Percentiles rank a stretch among this genome's conserved stretches.
phyloP scores from a whole-genome alignment of 2,329 filamentous ascomycete genomes.

The Aspergillus floridensis region DNA sequence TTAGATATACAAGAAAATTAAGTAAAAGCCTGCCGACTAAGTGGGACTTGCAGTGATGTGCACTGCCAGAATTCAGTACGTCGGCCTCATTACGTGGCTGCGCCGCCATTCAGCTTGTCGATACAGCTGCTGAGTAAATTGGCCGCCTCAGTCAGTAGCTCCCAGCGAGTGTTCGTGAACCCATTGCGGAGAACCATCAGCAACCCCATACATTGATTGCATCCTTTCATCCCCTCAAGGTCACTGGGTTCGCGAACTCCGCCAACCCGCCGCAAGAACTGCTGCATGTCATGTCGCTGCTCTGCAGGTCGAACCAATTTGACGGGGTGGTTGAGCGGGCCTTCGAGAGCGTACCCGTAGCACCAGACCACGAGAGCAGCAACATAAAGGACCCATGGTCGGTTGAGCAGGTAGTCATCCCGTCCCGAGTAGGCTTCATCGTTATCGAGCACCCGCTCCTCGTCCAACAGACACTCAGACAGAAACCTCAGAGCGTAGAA shows the following conservation, averaged over 20 bases:
- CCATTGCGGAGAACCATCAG: constrained; percentile 77
- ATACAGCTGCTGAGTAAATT: constrained; percentile 79
- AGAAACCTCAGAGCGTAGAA: constrained; percentile 91
- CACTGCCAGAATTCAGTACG: not conserved
- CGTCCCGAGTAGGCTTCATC: constrained; percentile 67
- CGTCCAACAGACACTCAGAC: constrained; percentile 66
- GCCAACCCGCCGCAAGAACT: constrained; percentile 71
- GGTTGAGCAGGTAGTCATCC: constrained; percentile 84
- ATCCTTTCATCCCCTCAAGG: constrained; percentile 67
- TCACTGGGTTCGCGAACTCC: constrained; percentile 73
- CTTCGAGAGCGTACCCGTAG: constrained; percentile 88
- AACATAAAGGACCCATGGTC: constrained; percentile 95
- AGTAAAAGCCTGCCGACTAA: constrained; percentile 5
- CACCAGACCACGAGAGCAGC: constrained; percentile 90
- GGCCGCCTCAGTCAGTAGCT: constrained; percentile 83
- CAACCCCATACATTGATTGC: constrained; percentile 80
- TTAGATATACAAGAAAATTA: constrained; percentile 1
- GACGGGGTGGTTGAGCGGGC: constrained; percentile 57
- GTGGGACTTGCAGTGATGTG: not conserved
- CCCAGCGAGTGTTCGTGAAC: constrained; percentile 83
- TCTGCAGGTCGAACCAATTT: constrained; percentile 61
- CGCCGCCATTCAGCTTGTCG: constrained; percentile 48
- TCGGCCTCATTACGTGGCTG: not conserved
- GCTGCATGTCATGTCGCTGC: constrained; percentile 73
- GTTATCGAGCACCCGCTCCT: constrained; percentile 38